Evolutionary conservation across 2,329 filamentous ascomycete genomes (phyloP), one percentile per base, ranked within the genome.

Genomic region (Colletotrichum zoysiae): DNA sequence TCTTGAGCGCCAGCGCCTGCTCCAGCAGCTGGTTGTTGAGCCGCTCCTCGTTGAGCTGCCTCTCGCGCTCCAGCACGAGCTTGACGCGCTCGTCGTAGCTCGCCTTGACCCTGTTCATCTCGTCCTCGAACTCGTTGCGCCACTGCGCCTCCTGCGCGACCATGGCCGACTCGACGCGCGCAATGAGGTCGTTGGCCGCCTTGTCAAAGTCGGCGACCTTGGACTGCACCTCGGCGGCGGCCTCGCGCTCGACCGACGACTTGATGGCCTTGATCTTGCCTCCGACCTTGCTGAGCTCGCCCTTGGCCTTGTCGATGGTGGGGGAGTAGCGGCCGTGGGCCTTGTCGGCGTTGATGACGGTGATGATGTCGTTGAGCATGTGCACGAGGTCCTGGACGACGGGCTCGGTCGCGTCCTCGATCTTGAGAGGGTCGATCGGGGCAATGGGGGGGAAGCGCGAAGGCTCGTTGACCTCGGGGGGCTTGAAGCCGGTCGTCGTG

Each of bases 331-430:
- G 94, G 76, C 88, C 88, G 74, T 92, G 89, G 69, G 93, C 90
- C 73, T 92, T 90, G 80, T 97, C 95, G 70, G 93, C 93, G 81
- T 98, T 97, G 80, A 98, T 91, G 58, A 97, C 94, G 11, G 93
- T 91, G 79, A 99, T 97, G 77, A 99, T 92, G 81, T 97, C 94
- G 84, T 99, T 99, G 77, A 99, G 88, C 84, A 97, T 95, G 84
- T 94, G 95, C 71, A 97, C 94, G 7, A 99, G 87, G 78, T 98
- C 94, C 82, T 98, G 95, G 30, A 98, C 93, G 46, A 97, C 88
- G 38, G 94, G 93, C 80, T 98, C 95, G 71, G 91, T 90, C 65
- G 93, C 94, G 77, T 94, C 89, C 65, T 89, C 87, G 33, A 97
- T 88, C 62, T 88, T 88, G 70, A 98, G 85, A 73, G 95, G 90